These are phyloP conservation scores for Aegilops umbellulata DNA, from an alignment of 176 grass and related monocot species.

Conservation along the genomic window DNA sequence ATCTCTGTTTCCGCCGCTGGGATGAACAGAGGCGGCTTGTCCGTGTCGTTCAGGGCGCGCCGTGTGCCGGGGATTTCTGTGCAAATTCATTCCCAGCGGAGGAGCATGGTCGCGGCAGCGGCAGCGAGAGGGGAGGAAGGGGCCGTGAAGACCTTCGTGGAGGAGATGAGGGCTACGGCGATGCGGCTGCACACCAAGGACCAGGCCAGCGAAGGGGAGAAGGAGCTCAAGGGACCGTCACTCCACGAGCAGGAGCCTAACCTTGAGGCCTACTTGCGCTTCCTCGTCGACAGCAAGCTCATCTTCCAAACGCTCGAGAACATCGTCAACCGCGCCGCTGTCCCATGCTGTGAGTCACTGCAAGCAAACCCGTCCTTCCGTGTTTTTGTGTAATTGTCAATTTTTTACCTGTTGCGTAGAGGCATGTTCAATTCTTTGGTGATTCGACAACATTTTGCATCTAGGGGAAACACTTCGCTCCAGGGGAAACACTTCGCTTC, in stretches of 20 bases:
- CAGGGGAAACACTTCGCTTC: background rate
- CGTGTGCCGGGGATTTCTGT: background rate
- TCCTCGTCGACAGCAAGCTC: slow-evolving; percentile 91
- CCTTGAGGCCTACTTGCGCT: slow-evolving; percentile 63
- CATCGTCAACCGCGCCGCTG: slow-evolving; percentile 64
- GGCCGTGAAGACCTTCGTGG: slow-evolving; percentile 57
- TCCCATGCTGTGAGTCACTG: slow-evolving; percentile 66
- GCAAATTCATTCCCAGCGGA: background rate
- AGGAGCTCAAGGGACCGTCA: slow-evolving; percentile 68
- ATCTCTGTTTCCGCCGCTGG: background rate
- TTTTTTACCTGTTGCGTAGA: background rate
- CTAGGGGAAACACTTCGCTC: background rate
- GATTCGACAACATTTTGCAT: background rate
- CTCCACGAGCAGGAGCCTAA: slow-evolving; percentile 59
- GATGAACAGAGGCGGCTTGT: background rate
- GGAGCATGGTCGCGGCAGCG: slow-evolving; percentile 35
- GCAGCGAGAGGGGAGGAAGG: slow-evolving; percentile 20
- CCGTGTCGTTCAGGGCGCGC: background rate
- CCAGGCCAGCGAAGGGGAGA: slow-evolving; percentile 79
- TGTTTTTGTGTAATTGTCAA: too few species aligned
- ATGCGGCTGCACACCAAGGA: slow-evolving; percentile 92
- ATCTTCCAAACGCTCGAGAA: slow-evolving; percentile 76
- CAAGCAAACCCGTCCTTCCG: background rate
- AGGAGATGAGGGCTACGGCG: slow-evolving; percentile 84
- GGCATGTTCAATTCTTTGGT: background rate